Evolutionary conservation across 2,329 filamentous ascomycete species (phyloP).

Genomic region (Thelonectria discophora): DNA sequence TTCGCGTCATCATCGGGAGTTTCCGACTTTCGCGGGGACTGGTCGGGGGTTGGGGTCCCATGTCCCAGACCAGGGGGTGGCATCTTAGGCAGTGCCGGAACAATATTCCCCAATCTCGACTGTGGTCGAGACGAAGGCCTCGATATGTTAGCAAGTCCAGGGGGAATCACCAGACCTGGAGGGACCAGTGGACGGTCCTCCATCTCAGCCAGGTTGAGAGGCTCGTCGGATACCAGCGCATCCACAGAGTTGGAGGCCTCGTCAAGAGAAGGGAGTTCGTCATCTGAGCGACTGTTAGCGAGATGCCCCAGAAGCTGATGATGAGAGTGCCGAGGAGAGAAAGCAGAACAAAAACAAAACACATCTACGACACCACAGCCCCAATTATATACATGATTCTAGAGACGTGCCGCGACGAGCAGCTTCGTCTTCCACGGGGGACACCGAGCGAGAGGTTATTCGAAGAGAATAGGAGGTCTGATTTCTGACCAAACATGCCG

Average conservation of each 20-base stretch:
- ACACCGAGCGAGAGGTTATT: slow-evolving; percentile 47
- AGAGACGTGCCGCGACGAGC: slow-evolving; percentile 63
- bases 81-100: slow-evolving; percentile 40
- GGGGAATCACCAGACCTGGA: slow-evolving; percentile 43
- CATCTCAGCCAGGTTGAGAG: slow-evolving; percentile 25
- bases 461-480: slow-evolving; percentile 51
- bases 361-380: slow-evolving; percentile 43
- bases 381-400: slow-evolving; percentile 55
- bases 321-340: slow-evolving; percentile 28
- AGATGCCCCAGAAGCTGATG: slow-evolving; percentile 32
- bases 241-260: slow-evolving; percentile 72
- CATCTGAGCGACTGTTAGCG: slow-evolving; percentile 65
- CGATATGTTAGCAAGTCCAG: slow-evolving; percentile 32
- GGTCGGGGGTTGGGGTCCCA: slow-evolving; percentile 46
- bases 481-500: slow-evolving; percentile 53
- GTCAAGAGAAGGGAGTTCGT: slow-evolving; percentile 68
- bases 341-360: slow-evolving; percentile 36
- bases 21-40: slow-evolving; percentile 43
- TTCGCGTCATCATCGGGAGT: slow-evolving; percentile 48
- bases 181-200: slow-evolving; percentile 42
- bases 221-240: slow-evolving; percentile 71
- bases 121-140: slow-evolving; percentile 34
- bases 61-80: slow-evolving; percentile 39
- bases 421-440: slow-evolving; percentile 69
- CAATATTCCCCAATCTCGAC: slow-evolving; percentile 35